Conservation (phyloP, 768 basidiomycete species). For the Sporobolomyces pararoseus region DNA sequence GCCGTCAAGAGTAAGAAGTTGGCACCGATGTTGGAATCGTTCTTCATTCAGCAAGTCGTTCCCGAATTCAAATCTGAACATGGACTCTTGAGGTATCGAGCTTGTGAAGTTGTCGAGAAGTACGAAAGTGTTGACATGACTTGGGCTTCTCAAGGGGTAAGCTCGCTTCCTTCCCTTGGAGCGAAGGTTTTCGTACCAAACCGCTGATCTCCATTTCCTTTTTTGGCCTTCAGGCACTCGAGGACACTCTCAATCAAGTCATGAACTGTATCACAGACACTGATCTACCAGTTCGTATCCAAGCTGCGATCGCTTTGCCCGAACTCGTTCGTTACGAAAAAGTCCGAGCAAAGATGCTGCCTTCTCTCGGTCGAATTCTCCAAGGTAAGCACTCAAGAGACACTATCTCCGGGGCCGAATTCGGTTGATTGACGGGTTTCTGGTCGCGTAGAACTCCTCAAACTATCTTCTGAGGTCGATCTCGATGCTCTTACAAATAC, state of each 20-base stretch:
- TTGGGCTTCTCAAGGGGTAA: slow-evolving; percentile 65
- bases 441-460: slow-evolving; percentile 55
- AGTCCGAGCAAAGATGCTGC: slow-evolving; percentile 68
- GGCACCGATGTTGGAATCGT: slow-evolving; percentile 69
- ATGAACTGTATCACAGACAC: slow-evolving; percentile 68
- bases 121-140: slow-evolving; percentile 66
- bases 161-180: too few relatives aligned
- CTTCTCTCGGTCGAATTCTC: slow-evolving; percentile 79
- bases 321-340: slow-evolving; percentile 60
- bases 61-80: slow-evolving; percentile 66
- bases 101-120: slow-evolving; percentile 73
- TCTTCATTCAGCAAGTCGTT: slow-evolving; percentile 68
- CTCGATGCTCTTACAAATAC: slow-evolving; percentile 74
- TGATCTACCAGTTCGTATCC: slow-evolving; percentile 77
- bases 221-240: too few relatives aligned
- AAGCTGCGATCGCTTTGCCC: slow-evolving; percentile 73
- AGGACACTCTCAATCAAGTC: slow-evolving; percentile 62
- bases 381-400: slow-evolving; percentile 58
- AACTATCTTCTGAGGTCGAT: slow-evolving; percentile 85
- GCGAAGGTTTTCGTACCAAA: too few relatives aligned
- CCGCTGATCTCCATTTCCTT: too few relatives aligned
- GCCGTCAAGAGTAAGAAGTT: slow-evolving; percentile 76
- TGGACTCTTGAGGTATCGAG: slow-evolving; percentile 73
- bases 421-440: neutral
- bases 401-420: neutral